Evolutionary conservation across 2,329 filamentous ascomycete species (phyloP).

Genomic region (Chrysoporthe cubensis): DNA sequence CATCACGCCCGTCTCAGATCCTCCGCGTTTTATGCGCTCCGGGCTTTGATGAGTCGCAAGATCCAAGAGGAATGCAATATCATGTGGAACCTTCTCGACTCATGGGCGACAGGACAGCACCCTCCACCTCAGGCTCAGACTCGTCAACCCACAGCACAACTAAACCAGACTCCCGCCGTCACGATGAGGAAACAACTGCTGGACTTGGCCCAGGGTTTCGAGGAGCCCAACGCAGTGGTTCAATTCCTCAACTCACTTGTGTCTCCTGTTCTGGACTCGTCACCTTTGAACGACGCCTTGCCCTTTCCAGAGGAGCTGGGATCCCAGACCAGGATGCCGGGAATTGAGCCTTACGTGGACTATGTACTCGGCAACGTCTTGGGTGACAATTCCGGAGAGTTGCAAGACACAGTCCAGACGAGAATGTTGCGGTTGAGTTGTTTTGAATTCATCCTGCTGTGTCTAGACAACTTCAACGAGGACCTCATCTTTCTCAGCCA

Average conservation of each 20-base stretch:
- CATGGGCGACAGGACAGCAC: constrained; percentile 69
- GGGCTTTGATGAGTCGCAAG: constrained; percentile 77
- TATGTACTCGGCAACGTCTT: constrained; percentile 84
- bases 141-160: constrained; percentile 24
- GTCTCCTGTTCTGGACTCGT: constrained; percentile 64
- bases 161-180: constrained; percentile 38
- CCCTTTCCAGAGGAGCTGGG: constrained; percentile 89
- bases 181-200: constrained; percentile 69
- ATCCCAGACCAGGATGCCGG: constrained; percentile 72
- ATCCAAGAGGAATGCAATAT: constrained; percentile 66
- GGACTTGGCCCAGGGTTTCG: constrained; percentile 77
- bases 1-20: constrained; percentile 69
- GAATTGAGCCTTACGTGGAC: constrained; percentile 91
- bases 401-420: constrained; percentile 69
- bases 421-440: constrained; percentile 78
- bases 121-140: constrained; percentile 43
- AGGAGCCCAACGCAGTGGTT: constrained; percentile 85
- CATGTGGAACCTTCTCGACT: constrained; percentile 82
- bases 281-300: constrained; percentile 71
- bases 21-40: constrained; percentile 79
- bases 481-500: constrained; percentile 86
- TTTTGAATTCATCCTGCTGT: constrained; percentile 79
- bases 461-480: constrained; percentile 89
- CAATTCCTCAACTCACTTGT: constrained; percentile 75
- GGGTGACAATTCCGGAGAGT: constrained; percentile 65